phyloP scores from a whole-genome alignment of 352 stramenopile genomes.

The Phytophthora palmivora region DNA sequence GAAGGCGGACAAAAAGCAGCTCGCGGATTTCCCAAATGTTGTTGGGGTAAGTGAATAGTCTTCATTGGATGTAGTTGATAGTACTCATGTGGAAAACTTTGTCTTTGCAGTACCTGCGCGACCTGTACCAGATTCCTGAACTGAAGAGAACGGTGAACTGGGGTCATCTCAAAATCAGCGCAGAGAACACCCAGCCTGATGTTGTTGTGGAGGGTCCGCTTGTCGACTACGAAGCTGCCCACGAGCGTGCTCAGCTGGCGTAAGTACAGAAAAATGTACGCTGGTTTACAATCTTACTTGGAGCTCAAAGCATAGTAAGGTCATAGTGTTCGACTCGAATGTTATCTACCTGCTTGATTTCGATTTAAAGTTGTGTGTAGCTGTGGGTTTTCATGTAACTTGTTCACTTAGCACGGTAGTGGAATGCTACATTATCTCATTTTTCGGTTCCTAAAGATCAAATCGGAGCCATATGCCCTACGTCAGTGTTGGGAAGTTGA shows the following conservation, averaged over 20 bases:
- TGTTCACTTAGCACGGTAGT: too few species aligned
- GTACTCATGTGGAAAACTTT: slow-evolving; percentile 1
- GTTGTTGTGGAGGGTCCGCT: slow-evolving; percentile 80
- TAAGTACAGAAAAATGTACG: not conserved
- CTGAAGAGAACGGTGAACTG: slow-evolving; percentile 86
- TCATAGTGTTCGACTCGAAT: too few species aligned
- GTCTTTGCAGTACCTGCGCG: slow-evolving; percentile 37
- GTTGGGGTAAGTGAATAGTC: slow-evolving; percentile 22
- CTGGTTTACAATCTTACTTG: too few species aligned
- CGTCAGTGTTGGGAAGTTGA: too few species aligned
- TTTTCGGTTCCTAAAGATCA: too few species aligned
- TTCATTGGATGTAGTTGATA: not conserved
- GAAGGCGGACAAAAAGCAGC: slow-evolving; percentile 34
- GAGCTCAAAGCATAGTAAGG: too few species aligned
- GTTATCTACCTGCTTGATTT: too few species aligned
- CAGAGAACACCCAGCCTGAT: slow-evolving; percentile 74
- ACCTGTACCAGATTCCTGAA: slow-evolving; percentile 86
- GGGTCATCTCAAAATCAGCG: slow-evolving; percentile 89
- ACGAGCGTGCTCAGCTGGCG: slow-evolving; percentile 32
- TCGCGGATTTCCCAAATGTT: slow-evolving; percentile 63
- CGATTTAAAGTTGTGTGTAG: too few species aligned
- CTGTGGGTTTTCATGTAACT: too few species aligned
- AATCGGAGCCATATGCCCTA: too few species aligned
- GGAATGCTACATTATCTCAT: too few species aligned
- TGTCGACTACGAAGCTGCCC: slow-evolving; percentile 38